Conservation (phyloP, 352 stramenopile genomes). For the Saprolegnia diclina region DNA sequence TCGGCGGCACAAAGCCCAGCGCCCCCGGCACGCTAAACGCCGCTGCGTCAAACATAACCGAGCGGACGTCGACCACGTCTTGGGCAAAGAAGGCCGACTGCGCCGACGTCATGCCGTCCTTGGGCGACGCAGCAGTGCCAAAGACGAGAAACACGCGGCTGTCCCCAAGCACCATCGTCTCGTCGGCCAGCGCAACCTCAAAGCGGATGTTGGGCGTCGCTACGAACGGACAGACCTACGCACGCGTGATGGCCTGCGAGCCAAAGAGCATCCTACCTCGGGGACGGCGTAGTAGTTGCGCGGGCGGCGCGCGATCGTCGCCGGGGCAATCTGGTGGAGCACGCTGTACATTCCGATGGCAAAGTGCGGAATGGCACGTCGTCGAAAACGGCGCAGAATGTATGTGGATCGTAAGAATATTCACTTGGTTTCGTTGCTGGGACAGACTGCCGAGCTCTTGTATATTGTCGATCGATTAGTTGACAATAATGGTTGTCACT, state of each 20-base stretch:
- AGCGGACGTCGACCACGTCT: slow-evolving; percentile 39
- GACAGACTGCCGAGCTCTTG: too few relatives aligned
- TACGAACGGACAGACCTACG: not conserved
- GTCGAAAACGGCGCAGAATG: not conserved
- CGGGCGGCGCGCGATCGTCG: not conserved
- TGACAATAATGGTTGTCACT: too few relatives aligned
- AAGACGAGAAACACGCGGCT: slow-evolving; percentile 65
- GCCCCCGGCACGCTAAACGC: slow-evolving; percentile 52
- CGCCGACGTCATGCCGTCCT: slow-evolving; percentile 49
- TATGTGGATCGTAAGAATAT: not conserved
- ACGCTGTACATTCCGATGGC: not conserved
- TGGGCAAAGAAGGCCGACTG: slow-evolving; percentile 58
- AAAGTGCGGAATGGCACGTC: not conserved
- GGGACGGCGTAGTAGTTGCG: not conserved
- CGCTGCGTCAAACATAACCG: slow-evolving; percentile 61
- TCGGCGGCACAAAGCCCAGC: slow-evolving; percentile 53
- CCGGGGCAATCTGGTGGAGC: not conserved
- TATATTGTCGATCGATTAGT: too few relatives aligned
- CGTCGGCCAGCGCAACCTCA: not conserved
- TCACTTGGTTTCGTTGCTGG: not conserved
- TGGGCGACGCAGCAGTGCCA: slow-evolving; percentile 32
- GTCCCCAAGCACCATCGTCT: slow-evolving; percentile 31
- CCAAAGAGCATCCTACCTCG: not conserved
- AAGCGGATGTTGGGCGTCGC: not conserved
- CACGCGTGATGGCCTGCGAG: not conserved